Percentiles rank a stretch among this genome's conserved stretches.
phyloP scores from a whole-genome alignment of 1,284 basidiomycete species.

The Xerocomus minutiporus region DNA sequence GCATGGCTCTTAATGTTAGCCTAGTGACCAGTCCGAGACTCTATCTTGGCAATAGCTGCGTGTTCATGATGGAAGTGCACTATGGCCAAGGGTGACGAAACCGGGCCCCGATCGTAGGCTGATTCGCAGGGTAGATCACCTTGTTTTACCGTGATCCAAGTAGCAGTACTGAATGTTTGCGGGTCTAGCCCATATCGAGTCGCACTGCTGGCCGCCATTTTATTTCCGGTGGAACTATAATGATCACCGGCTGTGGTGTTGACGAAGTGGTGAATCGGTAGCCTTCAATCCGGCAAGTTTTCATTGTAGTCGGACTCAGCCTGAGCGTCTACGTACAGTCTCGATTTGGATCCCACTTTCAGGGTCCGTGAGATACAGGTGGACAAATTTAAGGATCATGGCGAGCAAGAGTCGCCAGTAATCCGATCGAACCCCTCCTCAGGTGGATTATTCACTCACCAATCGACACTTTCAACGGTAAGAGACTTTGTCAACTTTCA shows the following conservation, averaged over 20 bases:
- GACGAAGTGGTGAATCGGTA: background rate
- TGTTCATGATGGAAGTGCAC: too few species aligned
- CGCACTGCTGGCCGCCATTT: background rate
- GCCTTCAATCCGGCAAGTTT: background rate
- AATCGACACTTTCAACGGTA: slow-evolving; percentile 1
- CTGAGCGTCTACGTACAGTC: slow-evolving; percentile 10
- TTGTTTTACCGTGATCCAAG: too few species aligned
- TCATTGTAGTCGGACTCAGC: slow-evolving; percentile 2
- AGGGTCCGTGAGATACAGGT: slow-evolving; percentile 25
- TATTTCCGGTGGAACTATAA: background rate
- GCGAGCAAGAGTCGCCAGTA: background rate
- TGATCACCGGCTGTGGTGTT: too few species aligned
- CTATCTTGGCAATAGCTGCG: too few species aligned
- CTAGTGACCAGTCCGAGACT: too few species aligned
- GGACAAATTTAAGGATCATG: slow-evolving; percentile 22
- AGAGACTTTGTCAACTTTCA: background rate
- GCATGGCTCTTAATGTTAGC: too few species aligned
- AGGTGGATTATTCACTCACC: background rate
- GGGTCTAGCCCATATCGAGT: too few species aligned
- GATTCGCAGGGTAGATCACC: too few species aligned
- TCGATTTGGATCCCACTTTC: slow-evolving; percentile 16
- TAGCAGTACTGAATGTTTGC: too few species aligned
- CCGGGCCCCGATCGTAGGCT: too few species aligned
- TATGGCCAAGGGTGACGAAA: too few species aligned
- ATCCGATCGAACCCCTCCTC: background rate